Evolutionary conservation across 2,329 filamentous ascomycete genomes (phyloP), one percentile per base, ranked within the genome.

Genomic region (Rutstroemia sp.): DNA sequence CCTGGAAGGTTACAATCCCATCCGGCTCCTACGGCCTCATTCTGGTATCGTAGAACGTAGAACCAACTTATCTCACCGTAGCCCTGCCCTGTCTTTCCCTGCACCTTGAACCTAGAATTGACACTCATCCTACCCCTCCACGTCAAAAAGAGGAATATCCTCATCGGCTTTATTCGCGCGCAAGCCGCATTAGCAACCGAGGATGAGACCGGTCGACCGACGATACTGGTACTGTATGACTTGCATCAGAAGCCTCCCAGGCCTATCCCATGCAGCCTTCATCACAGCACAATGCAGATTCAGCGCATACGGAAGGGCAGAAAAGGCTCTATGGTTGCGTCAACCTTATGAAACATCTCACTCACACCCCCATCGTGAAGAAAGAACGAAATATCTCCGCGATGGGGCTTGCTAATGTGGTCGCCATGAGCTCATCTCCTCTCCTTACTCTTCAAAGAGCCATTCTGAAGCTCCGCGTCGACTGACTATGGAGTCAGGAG

Each of bases 221-320:
- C 47, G 45, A 56, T 56, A 23, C 4, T 23, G 23, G 51, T 56
- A 23, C 4, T 23, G 23, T 23, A 48, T 56, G 53, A 56, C 53
- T 56, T 56, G 53, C 53, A 56, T 56, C 53, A 56, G 38, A 42
- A 25, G 23, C 6, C 16, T 10, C 23, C 45, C 36, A 55, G 49
- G 23, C 52, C 45, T 56, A 39, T 21, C 42, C 21, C 53, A 51
- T 48, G 38, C 39, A 36, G 49, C 38, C 30, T 27, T 14, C 27
- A 47, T 21, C 44, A 27, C 44, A 47, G 53, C 16, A 55, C 39
- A 45, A 38, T 51, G 53, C 47, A 56, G 36, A 25, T 56, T 56
- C 53, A 56, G 53, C 53, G 53, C 53, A 56, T 51, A 56, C 47
- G 36, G 53, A 45, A 36, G 36, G 53, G 47, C 53, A 55, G 47